Conservation (phyloP, 169 alveolate species). For the Babesia ovis region DNA sequence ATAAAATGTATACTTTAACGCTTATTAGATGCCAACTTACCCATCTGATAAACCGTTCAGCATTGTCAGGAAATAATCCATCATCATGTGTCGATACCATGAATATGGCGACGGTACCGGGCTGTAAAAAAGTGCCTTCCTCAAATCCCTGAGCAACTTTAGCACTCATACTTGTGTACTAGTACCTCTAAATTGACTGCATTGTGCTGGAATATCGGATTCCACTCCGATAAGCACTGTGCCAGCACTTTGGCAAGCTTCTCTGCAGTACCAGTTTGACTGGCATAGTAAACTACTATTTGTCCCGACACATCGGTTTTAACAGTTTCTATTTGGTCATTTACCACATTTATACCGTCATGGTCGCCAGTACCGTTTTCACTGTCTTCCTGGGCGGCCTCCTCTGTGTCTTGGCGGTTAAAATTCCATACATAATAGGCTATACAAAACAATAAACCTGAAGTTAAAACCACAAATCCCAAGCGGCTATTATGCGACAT, state of each 20-base stretch:
- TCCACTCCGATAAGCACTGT: constrained; percentile 10
- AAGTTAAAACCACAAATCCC: neutral
- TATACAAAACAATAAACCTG: neutral
- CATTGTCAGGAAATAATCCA: constrained; percentile 83
- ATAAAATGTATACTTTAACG: neutral
- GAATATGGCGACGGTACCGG: constrained; percentile 56
- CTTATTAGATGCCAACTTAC: neutral
- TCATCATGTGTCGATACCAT: constrained; percentile 81
- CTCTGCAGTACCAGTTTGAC: constrained; percentile 74
- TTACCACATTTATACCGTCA: neutral
- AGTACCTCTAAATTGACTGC: constrained; percentile 54
- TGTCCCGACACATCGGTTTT: neutral
- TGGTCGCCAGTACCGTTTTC: neutral
- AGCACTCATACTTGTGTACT: neutral
- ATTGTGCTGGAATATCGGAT: neutral
- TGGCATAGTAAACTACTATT: constrained; percentile 45
- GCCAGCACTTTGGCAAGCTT: constrained; percentile 40
- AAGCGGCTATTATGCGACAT: constrained; percentile 1
- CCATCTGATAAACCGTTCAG: constrained; percentile 63
- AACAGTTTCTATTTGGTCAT: neutral
- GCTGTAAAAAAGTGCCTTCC: constrained; percentile 14
- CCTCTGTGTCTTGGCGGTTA: neutral
- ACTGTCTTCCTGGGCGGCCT: neutral
- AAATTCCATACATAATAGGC: neutral
- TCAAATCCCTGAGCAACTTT: constrained; percentile 27